These are phyloP conservation scores for Candida tammaniensis DNA, from an alignment of 805 yeast genomes.

Conservation along the genomic window DNA sequence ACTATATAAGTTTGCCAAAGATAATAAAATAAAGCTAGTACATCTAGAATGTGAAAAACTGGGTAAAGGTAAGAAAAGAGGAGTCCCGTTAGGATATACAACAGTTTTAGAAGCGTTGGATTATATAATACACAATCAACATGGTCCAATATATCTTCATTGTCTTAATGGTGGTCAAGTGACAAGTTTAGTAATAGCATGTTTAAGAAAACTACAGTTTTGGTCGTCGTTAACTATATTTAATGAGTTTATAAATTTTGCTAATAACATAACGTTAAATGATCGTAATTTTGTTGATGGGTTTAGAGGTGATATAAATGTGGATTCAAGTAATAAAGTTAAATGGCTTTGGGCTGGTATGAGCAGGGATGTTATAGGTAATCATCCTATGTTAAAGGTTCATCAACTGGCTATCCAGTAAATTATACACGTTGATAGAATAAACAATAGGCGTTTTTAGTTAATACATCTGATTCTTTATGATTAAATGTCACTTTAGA, in stretches of 20 bases:
- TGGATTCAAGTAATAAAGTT: conserved; percentile 45
- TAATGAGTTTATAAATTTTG: conserved; percentile 76
- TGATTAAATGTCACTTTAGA: conserved; percentile 57
- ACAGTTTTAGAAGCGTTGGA: conserved; percentile 61
- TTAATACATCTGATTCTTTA: conserved; percentile 52
- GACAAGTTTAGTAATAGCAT: conserved; percentile 80
- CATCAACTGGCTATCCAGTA: conserved; percentile 14
- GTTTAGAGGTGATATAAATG: conserved; percentile 61
- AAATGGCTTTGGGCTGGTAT: conserved; percentile 69
- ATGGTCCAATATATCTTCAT: conserved; percentile 76
- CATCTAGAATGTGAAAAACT: conserved; percentile 68
- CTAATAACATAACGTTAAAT: conserved; percentile 74
- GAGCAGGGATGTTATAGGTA: conserved; percentile 53
- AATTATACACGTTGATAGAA: conserved; percentile 57
- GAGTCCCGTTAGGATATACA: conserved; percentile 72
- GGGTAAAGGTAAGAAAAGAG: conserved; percentile 78
- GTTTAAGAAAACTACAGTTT: conserved; percentile 74
- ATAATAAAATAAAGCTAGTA: conserved; percentile 54
- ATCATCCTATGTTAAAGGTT: conserved; percentile 51
- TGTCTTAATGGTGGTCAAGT: conserved; percentile 89
- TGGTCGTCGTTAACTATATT: conserved; percentile 90
- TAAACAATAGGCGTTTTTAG: conserved; percentile 77
- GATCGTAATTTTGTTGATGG: conserved; percentile 83
- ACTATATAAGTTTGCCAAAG: conserved; percentile 50
- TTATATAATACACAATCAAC: conserved; percentile 53